Base-by-base conservation (phyloP, 768 basidiomycete species). In the Cystofilobasidium ferigula region DNA sequence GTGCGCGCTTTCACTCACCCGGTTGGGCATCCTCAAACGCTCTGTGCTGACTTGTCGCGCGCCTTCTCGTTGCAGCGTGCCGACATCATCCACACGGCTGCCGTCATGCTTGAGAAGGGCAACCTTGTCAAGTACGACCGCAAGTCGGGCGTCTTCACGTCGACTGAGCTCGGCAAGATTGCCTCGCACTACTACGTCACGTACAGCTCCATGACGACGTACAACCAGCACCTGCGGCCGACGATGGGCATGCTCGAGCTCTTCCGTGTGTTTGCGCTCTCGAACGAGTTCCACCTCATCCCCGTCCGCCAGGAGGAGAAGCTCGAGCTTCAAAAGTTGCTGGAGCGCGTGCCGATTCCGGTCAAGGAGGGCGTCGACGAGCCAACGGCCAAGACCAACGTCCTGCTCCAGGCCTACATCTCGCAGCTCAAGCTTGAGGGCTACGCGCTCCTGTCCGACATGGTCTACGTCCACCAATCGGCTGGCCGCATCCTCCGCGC, bases 301-400 rank as follows among this genome's bases (percentile, higher is more conserved):
- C 92, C 89, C 0, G 89, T 74, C 5, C 70, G 72, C 64, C 70
- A 74, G 58, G 74, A 82, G 77, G 88, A 91, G 77, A 95, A 94
- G 74, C 80, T 93, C 5, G 93, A 98, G 72, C 81, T 95, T 20
- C 82, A 84, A 6, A 93, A 93, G 72, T 79, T 97, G 10, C 78
- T 97, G 51, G 94, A 99, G 73, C 83, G 91, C 1, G 94, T 98
- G 0, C 94, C 94, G 1, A 92, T 99, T 51, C 95, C 95, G 0
- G 87, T 98, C 71, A 98, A 98, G 77, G 95, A 99, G 76, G 81
- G 85, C 59, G 90, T 94, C 7, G 94, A 99, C 67, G 94, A 99
- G 71, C 90, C 92, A 0, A 87, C 91, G 0, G 88, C 95, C 10
- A 99, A 99, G 78, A 91, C 97, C 75, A 98, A 98, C 71, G 94